Evolutionary conservation across 164 flowering plant species (phyloP).

Genomic region (Chimonanthus praecox): DNA sequence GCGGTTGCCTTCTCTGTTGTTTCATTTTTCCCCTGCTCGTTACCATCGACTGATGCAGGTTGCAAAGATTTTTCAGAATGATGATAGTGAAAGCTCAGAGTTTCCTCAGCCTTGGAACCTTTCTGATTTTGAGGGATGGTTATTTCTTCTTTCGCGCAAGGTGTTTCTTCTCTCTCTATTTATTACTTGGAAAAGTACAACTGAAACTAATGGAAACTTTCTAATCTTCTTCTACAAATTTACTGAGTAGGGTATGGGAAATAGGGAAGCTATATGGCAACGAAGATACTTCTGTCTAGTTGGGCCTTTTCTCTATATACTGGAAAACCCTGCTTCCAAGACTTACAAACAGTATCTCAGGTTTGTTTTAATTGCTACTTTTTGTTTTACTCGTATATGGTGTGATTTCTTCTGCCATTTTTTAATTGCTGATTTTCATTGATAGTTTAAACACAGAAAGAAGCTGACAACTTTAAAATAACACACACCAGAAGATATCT

Average conservation of each 20-base stretch:
- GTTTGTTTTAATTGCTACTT: conserved; percentile 25
- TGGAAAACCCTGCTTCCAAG: conserved; percentile 71
- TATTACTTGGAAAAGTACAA: neutral
- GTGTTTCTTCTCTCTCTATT: conserved; percentile 23
- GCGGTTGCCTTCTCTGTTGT: conserved; percentile 73
- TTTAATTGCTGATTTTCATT: neutral
- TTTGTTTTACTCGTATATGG: conserved; percentile 1
- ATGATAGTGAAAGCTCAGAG: conserved; percentile 36
- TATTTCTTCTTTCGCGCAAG: conserved; percentile 77
- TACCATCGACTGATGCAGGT: conserved; percentile 93
- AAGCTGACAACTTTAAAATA: too few species aligned
- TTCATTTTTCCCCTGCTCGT: conserved; percentile 97
- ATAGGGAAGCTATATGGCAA: conserved; percentile 94
- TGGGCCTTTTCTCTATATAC: conserved; percentile 79
- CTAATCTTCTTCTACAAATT: conserved; percentile 6
- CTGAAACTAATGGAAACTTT: neutral
- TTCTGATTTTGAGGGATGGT: conserved; percentile 96
- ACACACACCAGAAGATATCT: too few species aligned
- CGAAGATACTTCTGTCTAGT: conserved; percentile 76
- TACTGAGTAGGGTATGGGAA: conserved; percentile 75
- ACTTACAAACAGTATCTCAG: conserved; percentile 78
- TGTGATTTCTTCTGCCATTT: neutral
- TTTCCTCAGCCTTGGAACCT: conserved; percentile 67
- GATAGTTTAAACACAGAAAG: too few species aligned
- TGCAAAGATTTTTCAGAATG: conserved; percentile 66